These are phyloP conservation scores for Ceratocystis destructans DNA, from an alignment of 2,329 filamentous ascomycete genomes.

Conservation along the genomic window DNA sequence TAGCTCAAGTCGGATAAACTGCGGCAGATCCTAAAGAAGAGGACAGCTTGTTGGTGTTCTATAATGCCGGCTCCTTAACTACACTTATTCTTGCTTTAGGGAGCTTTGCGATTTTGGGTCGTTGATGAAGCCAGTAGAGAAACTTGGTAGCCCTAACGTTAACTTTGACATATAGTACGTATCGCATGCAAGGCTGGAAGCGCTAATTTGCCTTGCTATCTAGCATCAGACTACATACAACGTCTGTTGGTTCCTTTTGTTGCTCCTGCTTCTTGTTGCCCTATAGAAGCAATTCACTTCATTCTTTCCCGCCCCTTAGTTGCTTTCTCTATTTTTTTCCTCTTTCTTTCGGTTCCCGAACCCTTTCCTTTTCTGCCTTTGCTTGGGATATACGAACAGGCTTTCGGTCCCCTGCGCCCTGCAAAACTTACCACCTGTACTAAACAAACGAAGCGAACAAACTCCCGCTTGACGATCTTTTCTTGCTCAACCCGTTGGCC, in stretches of 20 bases:
- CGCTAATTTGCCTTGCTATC: neutral
- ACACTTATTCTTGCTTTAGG: neutral
- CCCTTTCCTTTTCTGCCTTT: neutral
- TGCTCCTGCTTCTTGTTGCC: neutral
- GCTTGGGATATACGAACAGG: conserved; percentile 1
- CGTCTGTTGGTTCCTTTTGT: neutral
- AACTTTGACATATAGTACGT: neutral
- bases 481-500: neutral
- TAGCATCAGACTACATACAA: neutral
- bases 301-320: neutral
- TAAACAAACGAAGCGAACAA: neutral
- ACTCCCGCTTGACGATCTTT: neutral
- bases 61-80: neutral
- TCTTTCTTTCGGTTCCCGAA: neutral
- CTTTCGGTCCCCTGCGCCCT: conserved; percentile 2
- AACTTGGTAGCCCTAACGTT: neutral
- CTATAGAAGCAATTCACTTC: neutral
- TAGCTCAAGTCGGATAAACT: conserved; percentile 3
- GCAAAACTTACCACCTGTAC: conserved; percentile 6
- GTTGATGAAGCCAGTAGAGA: neutral
- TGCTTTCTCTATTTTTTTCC: neutral
- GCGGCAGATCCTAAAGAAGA: conserved; percentile 12
- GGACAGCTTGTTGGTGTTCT: conserved; percentile 17
- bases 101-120: neutral
- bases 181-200: conserved; percentile 1